Evolutionary conservation across 352 stramenopile species (phyloP), one percentile per base, ranked within the genome.

Genomic region (Phytopythium oedochilum): DNA sequence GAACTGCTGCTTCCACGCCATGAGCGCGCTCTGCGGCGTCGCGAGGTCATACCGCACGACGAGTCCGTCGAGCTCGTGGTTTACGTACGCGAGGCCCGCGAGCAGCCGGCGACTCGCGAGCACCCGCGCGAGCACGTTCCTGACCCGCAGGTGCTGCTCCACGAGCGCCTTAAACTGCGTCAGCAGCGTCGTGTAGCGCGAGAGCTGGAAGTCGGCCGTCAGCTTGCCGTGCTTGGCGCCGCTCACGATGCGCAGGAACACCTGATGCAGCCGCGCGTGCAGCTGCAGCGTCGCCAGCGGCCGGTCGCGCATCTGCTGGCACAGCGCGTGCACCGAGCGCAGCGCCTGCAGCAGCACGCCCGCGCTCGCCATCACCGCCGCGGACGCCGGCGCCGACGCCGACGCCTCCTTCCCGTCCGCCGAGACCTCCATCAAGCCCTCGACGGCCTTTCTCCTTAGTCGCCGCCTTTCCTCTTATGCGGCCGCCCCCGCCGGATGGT

Each of bases 1-100:
- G 49, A 84, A 64, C 39, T 87, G 75, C 36, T 64, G 55, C 44
- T 81, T 75, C 71, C 72, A 85, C 25, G 63, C 60, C 31, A 83
- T 60, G 36, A 80, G 43, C 10, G 62, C 26, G 45, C 69, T 78
- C 0, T 47, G 55, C 5, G 60, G 34, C 25, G 64, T 74, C 17
- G 67, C 62, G 12, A 83, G 51, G 5, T 58, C 40, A 34, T 59
- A 66, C n/a, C 65, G 52, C 17, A 59, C 49, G 18, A 83, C 38
- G 15, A 85, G 25, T 15, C 55, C 54, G 32, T 70, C 79, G 8
- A 85, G 43, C n/a, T 80, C 70, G 10, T 64, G 49, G 50, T 85
- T 70, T 23, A 81, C 60, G 22, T 63, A 53, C 5, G 58, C 60
- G 20, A 85, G 42, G 3, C 57, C 57, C 3, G 70, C 73, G 31